phyloP scores from a whole-genome alignment of 2,329 filamentous ascomycete species.

The Claviceps maximensis region DNA sequence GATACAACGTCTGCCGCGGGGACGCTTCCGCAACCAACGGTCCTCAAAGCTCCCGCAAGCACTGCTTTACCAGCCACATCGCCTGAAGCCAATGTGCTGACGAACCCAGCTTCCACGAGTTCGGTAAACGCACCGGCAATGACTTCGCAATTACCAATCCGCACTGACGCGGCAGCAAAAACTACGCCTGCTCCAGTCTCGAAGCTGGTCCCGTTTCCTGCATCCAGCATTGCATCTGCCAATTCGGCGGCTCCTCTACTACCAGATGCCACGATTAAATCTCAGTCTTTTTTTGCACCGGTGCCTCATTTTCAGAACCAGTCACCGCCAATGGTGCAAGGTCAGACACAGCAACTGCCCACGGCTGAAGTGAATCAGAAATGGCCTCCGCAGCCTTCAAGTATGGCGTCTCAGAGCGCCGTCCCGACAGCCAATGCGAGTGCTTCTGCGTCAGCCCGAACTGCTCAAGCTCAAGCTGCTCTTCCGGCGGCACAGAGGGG shows the following conservation, averaged over 20 bases:
- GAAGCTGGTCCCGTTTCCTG: background rate
- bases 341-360: background rate
- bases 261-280: background rate
- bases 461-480: conserved; percentile 6
- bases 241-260: conserved; percentile 8
- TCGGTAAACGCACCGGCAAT: background rate
- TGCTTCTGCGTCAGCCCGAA: background rate
- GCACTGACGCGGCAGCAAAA: background rate
- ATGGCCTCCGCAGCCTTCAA: background rate
- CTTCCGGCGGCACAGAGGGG: conserved; percentile 9
- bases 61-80: background rate
- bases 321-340: conserved; percentile 4
- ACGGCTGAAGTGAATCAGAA: background rate
- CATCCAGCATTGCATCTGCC: conserved; percentile 5
- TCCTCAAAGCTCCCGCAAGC: conserved; percentile 6
- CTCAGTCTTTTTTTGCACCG: background rate
- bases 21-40: conserved; percentile 10
- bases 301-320: conserved; percentile 7
- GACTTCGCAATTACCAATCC: background rate
- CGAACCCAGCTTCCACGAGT: background rate
- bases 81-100: background rate
- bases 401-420: conserved; percentile 3
- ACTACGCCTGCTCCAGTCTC: background rate
- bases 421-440: background rate
- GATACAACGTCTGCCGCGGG: conserved; percentile 12